Evolutionary conservation across 768 basidiomycete genomes (phyloP).

Genomic region (Neoboletus magnificus): DNA sequence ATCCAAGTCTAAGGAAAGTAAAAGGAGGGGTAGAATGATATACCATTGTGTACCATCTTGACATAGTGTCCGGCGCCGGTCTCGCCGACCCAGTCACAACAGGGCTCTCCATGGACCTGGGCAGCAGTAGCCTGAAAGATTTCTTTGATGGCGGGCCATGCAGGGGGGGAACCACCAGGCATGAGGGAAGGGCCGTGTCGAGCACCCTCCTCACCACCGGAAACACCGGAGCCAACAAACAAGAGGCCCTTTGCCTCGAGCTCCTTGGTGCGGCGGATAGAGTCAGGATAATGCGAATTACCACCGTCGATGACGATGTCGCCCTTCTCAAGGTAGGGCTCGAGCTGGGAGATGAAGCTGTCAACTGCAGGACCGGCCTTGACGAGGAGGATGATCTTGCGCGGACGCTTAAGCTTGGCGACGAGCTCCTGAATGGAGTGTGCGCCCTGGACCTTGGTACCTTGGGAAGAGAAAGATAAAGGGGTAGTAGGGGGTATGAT

Average conservation of each 20-base stretch:
- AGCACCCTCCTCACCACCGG: slow-evolving; percentile 99
- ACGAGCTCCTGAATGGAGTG: slow-evolving; percentile 90
- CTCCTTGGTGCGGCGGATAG: slow-evolving; percentile 90
- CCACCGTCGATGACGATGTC: slow-evolving; percentile 99
- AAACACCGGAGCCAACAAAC: slow-evolving; percentile 98
- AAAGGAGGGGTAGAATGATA: slow-evolving; percentile 12
- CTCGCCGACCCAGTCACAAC: slow-evolving; percentile 99
- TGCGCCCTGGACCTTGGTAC: slow-evolving; percentile 93
- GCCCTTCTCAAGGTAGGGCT: slow-evolving; percentile 86
- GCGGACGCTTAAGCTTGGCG: slow-evolving; percentile 88
- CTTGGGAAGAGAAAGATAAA: slow-evolving; percentile 41
- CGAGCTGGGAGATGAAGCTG: slow-evolving; percentile 87
- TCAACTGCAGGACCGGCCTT: slow-evolving; percentile 97
- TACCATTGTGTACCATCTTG: slow-evolving; percentile 99
- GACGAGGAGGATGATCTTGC: slow-evolving; percentile 97
- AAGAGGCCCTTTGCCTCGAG: slow-evolving; percentile 93
- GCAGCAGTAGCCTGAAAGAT: slow-evolving; percentile 99
- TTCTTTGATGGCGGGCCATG: slow-evolving; percentile 96
- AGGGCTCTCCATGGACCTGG: slow-evolving; percentile 91
- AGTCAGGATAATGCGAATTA: slow-evolving; percentile 98
- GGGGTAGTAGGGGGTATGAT: slow-evolving; percentile 24
- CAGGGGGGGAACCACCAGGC: slow-evolving; percentile 93
- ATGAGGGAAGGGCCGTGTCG: slow-evolving; percentile 96
- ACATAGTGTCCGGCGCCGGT: slow-evolving; percentile 96
- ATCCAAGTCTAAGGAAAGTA: slow-evolving; percentile 4